These are phyloP conservation scores for Torulaspora indica DNA, from an alignment of 805 yeast species.

Conservation along the genomic window DNA sequence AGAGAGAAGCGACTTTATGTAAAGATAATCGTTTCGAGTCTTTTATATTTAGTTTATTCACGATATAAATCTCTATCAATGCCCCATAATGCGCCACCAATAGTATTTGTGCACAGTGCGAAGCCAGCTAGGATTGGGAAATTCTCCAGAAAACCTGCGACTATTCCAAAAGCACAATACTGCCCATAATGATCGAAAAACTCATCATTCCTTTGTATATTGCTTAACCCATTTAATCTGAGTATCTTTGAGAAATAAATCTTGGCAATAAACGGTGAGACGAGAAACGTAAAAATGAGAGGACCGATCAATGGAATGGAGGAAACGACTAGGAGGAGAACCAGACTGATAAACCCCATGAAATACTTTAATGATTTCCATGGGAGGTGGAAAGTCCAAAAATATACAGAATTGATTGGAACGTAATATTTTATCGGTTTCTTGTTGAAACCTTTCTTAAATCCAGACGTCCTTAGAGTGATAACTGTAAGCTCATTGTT, in stretches of 20 bases:
- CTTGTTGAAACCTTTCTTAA: conserved; percentile 12
- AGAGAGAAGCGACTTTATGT: neutral
- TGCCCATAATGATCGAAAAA: conserved; percentile 29
- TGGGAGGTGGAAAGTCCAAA: conserved; percentile 32
- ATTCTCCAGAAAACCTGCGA: conserved; percentile 28
- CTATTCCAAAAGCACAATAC: conserved; percentile 32
- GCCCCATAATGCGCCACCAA: conserved; percentile 28
- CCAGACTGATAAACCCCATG: conserved; percentile 14
- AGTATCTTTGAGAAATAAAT: conserved; percentile 28
- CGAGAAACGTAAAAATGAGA: conserved; percentile 21
- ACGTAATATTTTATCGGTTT: conserved; percentile 30
- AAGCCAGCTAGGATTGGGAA: conserved; percentile 31
- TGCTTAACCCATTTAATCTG: conserved; percentile 20
- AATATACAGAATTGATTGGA: conserved; percentile 26
- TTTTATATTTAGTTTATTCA: conserved; percentile 2
- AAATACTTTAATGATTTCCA: conserved; percentile 22
- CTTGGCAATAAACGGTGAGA: conserved; percentile 30
- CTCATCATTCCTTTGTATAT: conserved; percentile 21
- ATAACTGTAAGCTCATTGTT: conserved; percentile 17
- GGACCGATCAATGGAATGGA: conserved; percentile 33
- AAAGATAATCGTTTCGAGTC: neutral
- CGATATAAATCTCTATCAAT: conserved; percentile 14
- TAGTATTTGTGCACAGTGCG: conserved; percentile 23
- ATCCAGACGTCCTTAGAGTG: conserved; percentile 15
- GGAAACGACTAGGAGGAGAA: conserved; percentile 22